phyloP scores from a whole-genome alignment of 371 early-diverging fungal genomes.

The Paraphysoderma sedebokerense region DNA sequence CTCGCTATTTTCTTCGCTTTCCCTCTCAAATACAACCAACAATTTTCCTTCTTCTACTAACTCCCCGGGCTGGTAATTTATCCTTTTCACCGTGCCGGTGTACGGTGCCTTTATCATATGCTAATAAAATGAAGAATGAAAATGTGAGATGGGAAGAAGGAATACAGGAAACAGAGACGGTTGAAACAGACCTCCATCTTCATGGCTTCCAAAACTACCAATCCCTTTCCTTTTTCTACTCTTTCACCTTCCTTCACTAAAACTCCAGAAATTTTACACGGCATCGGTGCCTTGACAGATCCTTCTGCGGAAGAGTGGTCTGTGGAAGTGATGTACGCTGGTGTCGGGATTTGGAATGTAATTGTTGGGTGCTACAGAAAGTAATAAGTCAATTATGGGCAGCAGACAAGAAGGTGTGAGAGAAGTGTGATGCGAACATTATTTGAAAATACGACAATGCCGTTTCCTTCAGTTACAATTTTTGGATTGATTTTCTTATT shows the following conservation, averaged over 20 bases:
- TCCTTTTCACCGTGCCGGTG: constrained; percentile 51
- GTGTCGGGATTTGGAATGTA: constrained; percentile 39
- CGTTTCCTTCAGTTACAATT: too few species aligned
- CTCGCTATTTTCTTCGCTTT: neutral
- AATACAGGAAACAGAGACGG: neutral
- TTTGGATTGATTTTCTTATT: too few species aligned
- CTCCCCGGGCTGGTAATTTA: constrained; percentile 67
- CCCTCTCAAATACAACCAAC: constrained; percentile 41
- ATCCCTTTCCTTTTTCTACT: constrained; percentile 62
- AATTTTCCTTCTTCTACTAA: constrained; percentile 73
- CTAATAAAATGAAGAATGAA: too few species aligned
- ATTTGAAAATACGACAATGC: too few species aligned
- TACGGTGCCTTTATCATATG: constrained; percentile 76
- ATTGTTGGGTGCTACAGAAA: constrained; percentile 25
- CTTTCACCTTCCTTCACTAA: constrained; percentile 57
- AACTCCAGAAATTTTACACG: constrained; percentile 84
- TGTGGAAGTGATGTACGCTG: constrained; percentile 31
- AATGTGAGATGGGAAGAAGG: neutral
- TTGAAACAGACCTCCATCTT: constrained; percentile 74
- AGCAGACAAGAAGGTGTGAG: too few species aligned
- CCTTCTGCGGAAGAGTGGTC: constrained; percentile 34
- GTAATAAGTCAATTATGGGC: neutral
- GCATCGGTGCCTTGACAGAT: constrained; percentile 82
- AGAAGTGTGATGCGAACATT: too few species aligned
- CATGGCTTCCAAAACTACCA: constrained; percentile 90